Base-by-base conservation (phyloP, 331 rosid species). In the Quercus phellos region DNA sequence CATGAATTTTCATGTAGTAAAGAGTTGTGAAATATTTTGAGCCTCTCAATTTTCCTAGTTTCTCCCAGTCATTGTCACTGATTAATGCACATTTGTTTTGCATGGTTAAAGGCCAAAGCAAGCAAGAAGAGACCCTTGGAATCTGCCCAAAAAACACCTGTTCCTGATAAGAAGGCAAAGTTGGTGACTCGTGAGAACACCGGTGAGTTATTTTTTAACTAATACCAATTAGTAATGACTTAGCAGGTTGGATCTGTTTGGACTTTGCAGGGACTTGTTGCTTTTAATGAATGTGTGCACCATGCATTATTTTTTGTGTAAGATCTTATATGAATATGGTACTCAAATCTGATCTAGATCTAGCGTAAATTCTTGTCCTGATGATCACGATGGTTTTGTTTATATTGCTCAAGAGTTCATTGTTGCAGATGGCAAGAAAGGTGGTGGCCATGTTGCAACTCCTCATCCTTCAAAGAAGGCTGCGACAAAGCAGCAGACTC, bases 381-480 rank as follows among this genome's bases (percentile, higher is more conserved):
- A 63, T 29, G 29, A 3, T 11, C 53, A 32, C 21, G 0, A 9
- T 55, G 66, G 38, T 18, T 32, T 7, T 51, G 68, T 74, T 61
- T 55, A 11, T 13, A 9, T 71, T 35, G 46, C 68, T 70, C 18
- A 46, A 46, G 53, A 54, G 35, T 53, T 42, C 34, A 55, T 73
- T 19, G 6, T 30, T 19, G 76, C 82, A 87, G 93, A 83, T 70
- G 78, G 82, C 83, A 83, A 81, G 84, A 87, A 42, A 34, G 74
- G 81, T 67, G 81, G 63, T 53, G 80, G 68, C 77, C 90, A 88
- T 78, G 82, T 68, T 14, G 91, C 88, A 26, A 91, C 96, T 70
- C 93, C 93, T 68, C 29, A 91, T 83, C 96, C 96, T 38, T 74
- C 85, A 73, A 91, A 89, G 80, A 87, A 82, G 84, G 80, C 88